Base-by-base conservation (phyloP, 129 eudicot genomes). In the Tagetes erecta region DNA sequence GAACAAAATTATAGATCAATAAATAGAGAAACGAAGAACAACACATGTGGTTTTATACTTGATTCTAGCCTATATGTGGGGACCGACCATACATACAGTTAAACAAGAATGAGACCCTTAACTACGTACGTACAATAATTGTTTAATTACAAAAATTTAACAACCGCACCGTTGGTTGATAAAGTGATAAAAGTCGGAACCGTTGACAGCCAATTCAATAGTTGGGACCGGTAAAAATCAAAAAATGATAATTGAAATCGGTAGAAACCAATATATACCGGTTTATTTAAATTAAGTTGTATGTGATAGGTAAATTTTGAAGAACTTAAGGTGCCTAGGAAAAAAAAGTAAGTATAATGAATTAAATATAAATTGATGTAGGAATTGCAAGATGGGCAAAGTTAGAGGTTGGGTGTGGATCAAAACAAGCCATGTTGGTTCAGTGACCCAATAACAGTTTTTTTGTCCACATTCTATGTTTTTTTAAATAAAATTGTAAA, bases 11-110 rank as follows among this genome's bases (percentile, higher is more conserved):
- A 20, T 60, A 77, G 52, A 79, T 72, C 40, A 72, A 79, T 71
- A 41, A 79, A 72, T 72, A 27, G 55, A 79, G 78, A 44, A 72
- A 79, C 55, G 45, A 79, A 74, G 78, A 79, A 79, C 83, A 79
- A 69, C 13, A n/a, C 83, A 79, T 79, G 83, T 79, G 83, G 53
- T 40, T 65, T 41, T 72, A 79, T 35, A 73, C 74, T 79, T 72
- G 74, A 56, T 65, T 65, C 34, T 50, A 70, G 72, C 40, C 69
- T 14, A 42, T 37, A 78, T 78, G 27, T 20, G 27, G 27, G 27
- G 27, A 20, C 27, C 27, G 83, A 79, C 83, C 83, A 70, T 70
- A 44, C 36, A 72, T 56, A 73, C 74, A 65, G 74, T 64, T 42
- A 64, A 79, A 56, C 83, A 59, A 77, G 76, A 77, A 58, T 69